A percentile compares a stretch with the other conserved stretches of the same genome.
phyloP scores from a whole-genome alignment of 495 filamentous ascomycete species.

The Aspergillus hancockii region DNA sequence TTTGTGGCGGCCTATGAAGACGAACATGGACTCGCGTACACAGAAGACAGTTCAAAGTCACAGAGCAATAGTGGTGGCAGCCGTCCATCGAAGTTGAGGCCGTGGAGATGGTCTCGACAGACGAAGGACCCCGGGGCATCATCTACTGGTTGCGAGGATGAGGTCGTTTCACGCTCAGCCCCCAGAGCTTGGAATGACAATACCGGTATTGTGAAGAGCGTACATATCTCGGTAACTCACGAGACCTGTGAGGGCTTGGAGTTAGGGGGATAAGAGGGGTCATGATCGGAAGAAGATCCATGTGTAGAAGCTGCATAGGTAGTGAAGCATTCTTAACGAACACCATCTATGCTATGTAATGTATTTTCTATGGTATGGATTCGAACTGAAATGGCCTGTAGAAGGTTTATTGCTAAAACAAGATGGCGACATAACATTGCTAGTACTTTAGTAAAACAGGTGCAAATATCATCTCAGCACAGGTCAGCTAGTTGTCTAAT shows the following conservation, averaged over 20 bases:
- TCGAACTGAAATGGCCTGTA: too few relatives aligned
- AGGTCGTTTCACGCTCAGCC: not conserved
- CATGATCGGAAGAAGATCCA: not conserved
- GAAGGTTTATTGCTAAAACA: too few relatives aligned
- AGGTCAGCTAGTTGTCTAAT: too few relatives aligned
- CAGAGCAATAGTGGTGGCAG: not conserved
- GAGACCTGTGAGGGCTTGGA: not conserved
- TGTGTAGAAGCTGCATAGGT: too few relatives aligned
- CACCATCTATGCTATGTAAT: too few relatives aligned
- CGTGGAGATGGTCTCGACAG: not conserved
- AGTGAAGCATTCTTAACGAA: too few relatives aligned
- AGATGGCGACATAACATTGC: too few relatives aligned
- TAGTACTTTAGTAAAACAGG: too few relatives aligned
- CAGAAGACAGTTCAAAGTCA: slow-evolving; percentile 4
- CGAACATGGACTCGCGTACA: slow-evolving; percentile 33
- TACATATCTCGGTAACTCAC: not conserved
- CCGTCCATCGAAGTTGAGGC: not conserved
- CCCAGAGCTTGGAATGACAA: not conserved
- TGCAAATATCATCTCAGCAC: too few relatives aligned
- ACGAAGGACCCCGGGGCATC: not conserved
- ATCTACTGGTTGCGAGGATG: not conserved
- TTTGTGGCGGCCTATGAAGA: slow-evolving; percentile 43
- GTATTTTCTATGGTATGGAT: too few relatives aligned
- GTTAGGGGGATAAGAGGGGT: not conserved
- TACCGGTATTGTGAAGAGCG: not conserved